These are phyloP conservation scores for Coemansia aciculifera DNA, from an alignment of 192 early-diverging fungal genomes.

Conservation along the genomic window DNA sequence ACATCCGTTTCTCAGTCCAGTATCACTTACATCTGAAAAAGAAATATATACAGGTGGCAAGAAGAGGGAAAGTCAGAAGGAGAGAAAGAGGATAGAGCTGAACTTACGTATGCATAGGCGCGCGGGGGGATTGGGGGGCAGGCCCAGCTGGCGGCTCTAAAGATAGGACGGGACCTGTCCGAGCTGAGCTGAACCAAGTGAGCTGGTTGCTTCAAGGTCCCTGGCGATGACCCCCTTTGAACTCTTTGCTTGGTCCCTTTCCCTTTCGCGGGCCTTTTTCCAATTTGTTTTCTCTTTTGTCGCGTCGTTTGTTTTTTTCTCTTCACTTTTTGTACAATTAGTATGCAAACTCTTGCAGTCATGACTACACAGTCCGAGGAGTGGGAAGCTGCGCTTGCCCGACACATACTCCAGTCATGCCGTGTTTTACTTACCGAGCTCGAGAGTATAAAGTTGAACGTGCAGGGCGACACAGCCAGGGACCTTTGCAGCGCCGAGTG, in stretches of 20 bases:
- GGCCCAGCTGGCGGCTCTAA: neutral
- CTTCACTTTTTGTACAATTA: neutral
- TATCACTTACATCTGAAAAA: conserved; percentile 3
- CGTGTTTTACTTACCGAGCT: conserved; percentile 29
- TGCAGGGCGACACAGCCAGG: conserved; percentile 1
- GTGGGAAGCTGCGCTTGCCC: conserved; percentile 23
- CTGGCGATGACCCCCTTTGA: neutral
- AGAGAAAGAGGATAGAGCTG: conserved; percentile 5
- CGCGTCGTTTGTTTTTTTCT: neutral
- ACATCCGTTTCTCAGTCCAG: neutral
- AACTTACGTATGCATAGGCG: neutral
- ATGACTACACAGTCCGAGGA: neutral
- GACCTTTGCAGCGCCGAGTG: conserved; percentile 25
- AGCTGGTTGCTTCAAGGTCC: conserved; percentile 1
- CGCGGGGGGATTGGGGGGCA: neutral
- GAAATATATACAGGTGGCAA: conserved; percentile 18
- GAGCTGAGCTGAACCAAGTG: conserved; percentile 15
- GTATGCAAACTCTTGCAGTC: conserved; percentile 1
- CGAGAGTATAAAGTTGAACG: conserved; percentile 16
- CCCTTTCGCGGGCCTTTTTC: neutral
- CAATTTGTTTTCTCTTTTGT: neutral
- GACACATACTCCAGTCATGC: conserved; percentile 37
- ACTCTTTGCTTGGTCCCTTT: neutral
- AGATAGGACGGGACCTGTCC: conserved; percentile 1
- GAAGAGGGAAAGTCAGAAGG: neutral